Evolutionary conservation across 495 filamentous ascomycete species (phyloP).

Genomic region (Rostrohypoxylon terebratum): DNA sequence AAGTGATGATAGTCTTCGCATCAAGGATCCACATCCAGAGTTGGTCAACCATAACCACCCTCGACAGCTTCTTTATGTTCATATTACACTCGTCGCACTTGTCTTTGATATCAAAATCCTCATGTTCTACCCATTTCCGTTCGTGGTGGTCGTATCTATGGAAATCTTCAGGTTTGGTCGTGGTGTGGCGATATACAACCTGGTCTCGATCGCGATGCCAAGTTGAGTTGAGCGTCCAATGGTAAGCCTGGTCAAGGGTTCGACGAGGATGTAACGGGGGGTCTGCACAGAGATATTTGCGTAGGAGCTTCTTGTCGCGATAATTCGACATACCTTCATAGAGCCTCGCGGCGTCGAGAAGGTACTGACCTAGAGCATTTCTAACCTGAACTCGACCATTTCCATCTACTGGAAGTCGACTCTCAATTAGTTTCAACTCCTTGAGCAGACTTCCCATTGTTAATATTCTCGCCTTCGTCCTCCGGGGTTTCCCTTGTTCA

Average conservation of each 20-base stretch:
- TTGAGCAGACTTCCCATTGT: constrained; percentile 35
- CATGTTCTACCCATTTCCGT: constrained; percentile 36
- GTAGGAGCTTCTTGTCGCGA: constrained; percentile 69
- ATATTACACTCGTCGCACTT: constrained; percentile 47
- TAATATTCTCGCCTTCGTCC: constrained; percentile 14
- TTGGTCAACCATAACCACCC: constrained; percentile 81
- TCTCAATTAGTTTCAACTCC: not conserved
- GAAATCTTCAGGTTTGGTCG: constrained; percentile 42
- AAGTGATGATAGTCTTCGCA: constrained; percentile 73
- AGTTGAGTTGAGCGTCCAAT: constrained; percentile 70
- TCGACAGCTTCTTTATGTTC: constrained; percentile 62
- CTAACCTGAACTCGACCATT: constrained; percentile 46
- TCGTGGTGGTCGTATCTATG: constrained; percentile 20
- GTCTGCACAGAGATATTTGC: constrained; percentile 65
- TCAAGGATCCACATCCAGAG: constrained; percentile 81
- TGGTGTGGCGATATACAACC: constrained; percentile 71
- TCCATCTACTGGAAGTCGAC: constrained; percentile 6
- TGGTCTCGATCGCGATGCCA: constrained; percentile 72
- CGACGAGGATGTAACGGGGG: constrained; percentile 74
- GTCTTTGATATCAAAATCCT: constrained; percentile 5
- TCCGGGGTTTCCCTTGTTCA: not conserved
- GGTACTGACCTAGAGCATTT: constrained; percentile 52
- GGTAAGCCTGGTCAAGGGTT: constrained; percentile 77
- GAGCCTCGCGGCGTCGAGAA: constrained; percentile 54
- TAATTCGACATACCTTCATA: constrained; percentile 57